These are phyloP conservation scores for Barnettozyma sp. DNA, from an alignment of 805 yeast species.

Conservation along the genomic window DNA sequence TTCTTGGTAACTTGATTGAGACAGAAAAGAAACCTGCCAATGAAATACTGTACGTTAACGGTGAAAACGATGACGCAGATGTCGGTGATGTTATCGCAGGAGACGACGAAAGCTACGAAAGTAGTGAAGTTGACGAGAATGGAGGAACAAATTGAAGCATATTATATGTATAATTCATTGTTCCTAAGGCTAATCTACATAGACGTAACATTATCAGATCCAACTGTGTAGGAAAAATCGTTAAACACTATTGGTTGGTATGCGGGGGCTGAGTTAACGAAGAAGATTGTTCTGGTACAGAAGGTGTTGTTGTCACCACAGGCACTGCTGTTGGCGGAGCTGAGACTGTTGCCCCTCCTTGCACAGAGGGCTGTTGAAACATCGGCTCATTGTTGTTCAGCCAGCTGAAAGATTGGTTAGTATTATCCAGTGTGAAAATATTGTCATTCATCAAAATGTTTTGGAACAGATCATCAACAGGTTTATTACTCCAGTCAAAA, in stretches of 20 bases:
- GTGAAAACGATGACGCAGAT: constrained; percentile 40
- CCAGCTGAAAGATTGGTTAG: constrained; percentile 9
- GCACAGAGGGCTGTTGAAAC: not conserved
- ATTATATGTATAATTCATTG: too few relatives aligned
- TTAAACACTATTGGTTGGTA: too few relatives aligned
- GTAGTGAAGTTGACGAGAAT: constrained; percentile 32
- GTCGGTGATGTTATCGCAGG: constrained; percentile 25
- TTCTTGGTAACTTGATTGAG: not conserved
- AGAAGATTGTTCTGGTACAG: too few relatives aligned
- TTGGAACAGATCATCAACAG: constrained; percentile 14
- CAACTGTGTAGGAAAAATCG: too few relatives aligned
- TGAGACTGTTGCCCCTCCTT: too few relatives aligned
- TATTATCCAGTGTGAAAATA: constrained; percentile 7
- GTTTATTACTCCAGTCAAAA: constrained; percentile 13
- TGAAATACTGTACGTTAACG: constrained; percentile 31
- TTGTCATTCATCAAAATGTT: constrained; percentile 11
- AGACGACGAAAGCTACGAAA: constrained; percentile 22
- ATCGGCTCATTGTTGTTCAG: constrained; percentile 1
- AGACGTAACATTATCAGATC: too few relatives aligned
- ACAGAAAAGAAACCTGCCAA: constrained; percentile 27
- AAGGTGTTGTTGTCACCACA: too few relatives aligned
- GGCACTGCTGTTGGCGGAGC: not conserved
- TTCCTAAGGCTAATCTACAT: too few relatives aligned
- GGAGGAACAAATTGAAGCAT: constrained; percentile 13
- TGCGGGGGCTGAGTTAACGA: too few relatives aligned